A percentile compares a stretch with the other conserved stretches of the same genome.
Conservation (phyloP, 495 filamentous ascomycete species). For the Aspergillus panamensis region DNA sequence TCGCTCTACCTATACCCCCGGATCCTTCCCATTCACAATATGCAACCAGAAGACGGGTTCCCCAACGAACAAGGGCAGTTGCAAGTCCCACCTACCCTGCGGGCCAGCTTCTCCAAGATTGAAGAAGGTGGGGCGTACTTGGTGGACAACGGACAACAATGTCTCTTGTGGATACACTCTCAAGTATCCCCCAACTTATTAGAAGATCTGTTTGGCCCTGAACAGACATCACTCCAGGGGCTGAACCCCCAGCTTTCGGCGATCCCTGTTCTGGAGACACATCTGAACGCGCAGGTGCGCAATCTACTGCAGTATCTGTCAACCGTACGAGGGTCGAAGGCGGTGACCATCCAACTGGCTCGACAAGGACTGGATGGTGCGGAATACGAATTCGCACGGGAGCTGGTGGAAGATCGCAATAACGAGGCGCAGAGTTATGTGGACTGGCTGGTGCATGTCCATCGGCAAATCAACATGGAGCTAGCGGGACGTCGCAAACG, state of each 20-base stretch:
- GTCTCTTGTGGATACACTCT: slow-evolving; percentile 84
- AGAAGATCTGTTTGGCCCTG: slow-evolving; percentile 84
- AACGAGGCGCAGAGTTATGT: slow-evolving; percentile 97
- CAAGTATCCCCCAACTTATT: slow-evolving; percentile 77
- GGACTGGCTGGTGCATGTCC: slow-evolving; percentile 95
- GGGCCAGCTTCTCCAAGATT: slow-evolving; percentile 85
- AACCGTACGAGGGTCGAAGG: slow-evolving; percentile 78
- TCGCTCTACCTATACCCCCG: slow-evolving; percentile 93
- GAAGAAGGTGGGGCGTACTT: slow-evolving; percentile 96
- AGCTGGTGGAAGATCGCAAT: slow-evolving; percentile 91
- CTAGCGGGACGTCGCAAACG: slow-evolving; percentile 74
- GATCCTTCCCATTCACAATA: slow-evolving; percentile 87
- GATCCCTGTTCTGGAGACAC: slow-evolving; percentile 77
- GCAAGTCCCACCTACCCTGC: slow-evolving; percentile 59
- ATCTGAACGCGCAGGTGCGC: slow-evolving; percentile 90
- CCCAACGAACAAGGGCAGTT: slow-evolving; percentile 84
- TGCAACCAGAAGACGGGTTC: slow-evolving; percentile 74
- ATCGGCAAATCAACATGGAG: slow-evolving; percentile 88
- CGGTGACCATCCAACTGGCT: slow-evolving; percentile 83
- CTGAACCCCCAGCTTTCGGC: slow-evolving; percentile 75
- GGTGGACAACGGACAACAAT: slow-evolving; percentile 92
- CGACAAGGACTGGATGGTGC: slow-evolving; percentile 91
- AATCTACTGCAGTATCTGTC: slow-evolving; percentile 88
- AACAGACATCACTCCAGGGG: slow-evolving; percentile 61
- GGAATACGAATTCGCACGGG: slow-evolving; percentile 91